Conservation (phyloP, 1,284 basidiomycete species). For the Uromyces viciae-fabae region DNA sequence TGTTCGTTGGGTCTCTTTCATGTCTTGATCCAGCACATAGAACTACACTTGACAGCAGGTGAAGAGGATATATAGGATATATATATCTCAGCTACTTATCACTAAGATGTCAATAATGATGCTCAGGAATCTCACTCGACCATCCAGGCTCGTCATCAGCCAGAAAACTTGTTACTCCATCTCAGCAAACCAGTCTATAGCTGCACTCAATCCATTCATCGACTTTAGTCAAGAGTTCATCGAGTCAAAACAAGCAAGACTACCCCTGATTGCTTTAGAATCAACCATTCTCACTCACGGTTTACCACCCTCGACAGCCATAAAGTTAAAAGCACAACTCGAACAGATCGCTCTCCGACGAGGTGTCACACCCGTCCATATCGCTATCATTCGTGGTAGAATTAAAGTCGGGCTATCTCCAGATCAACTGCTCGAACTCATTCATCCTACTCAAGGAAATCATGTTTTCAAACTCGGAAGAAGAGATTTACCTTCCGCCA, state of each 20-base stretch:
- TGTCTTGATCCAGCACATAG: no score
- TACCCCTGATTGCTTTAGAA: constrained; percentile 60
- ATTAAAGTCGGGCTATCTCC: constrained; percentile 77
- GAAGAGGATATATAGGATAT: no score
- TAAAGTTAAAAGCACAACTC: constrained; percentile 63
- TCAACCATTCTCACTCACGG: constrained; percentile 89
- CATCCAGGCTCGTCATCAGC: no score
- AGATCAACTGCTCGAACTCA: constrained; percentile 63
- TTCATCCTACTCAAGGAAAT: constrained; percentile 64
- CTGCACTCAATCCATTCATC: not conserved
- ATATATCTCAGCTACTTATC: no score
- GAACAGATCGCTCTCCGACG: constrained; percentile 73
- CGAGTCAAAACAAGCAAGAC: constrained; percentile 41
- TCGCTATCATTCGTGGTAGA: constrained; percentile 76
- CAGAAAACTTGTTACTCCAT: no score
- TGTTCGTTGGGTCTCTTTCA: no score
- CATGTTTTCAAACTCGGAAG: constrained; percentile 71
- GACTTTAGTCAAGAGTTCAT: not conserved
- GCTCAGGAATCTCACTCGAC: no score
- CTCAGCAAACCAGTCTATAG: no score
- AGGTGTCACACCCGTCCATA: constrained; percentile 81
- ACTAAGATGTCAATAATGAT: no score
- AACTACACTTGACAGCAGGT: no score
- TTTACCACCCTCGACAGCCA: constrained; percentile 58
- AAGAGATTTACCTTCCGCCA: constrained; percentile 75